Conservation (phyloP, 495 filamentous ascomycete genomes). For the Polyplosphaeria fusca region DNA sequence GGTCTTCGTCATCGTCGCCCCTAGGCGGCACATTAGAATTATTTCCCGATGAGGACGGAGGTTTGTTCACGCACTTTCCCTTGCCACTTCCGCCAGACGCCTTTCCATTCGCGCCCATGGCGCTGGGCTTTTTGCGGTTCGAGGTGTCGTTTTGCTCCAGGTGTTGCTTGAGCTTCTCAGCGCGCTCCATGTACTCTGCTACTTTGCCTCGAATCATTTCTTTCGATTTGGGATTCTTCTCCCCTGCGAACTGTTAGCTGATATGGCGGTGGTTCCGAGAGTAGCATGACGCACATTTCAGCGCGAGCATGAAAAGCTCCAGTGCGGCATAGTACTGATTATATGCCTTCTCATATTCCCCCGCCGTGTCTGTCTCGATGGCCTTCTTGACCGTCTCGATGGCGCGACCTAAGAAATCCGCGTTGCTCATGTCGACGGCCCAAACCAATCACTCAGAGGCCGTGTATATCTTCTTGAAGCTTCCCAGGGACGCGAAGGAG, state of each 20-base stretch:
- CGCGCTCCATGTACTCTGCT: constrained; percentile 95
- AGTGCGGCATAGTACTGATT: constrained; percentile 87
- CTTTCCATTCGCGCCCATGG: constrained; percentile 83
- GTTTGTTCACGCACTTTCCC: constrained; percentile 50
- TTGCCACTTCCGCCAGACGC: constrained; percentile 67
- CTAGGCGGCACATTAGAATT: constrained; percentile 9
- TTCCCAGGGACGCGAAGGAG: too few species aligned
- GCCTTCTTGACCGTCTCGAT: constrained; percentile 95
- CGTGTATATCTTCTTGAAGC: too few species aligned
- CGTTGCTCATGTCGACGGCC: constrained; percentile 74
- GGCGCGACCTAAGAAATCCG: constrained; percentile 91
- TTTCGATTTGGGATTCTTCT: constrained; percentile 94
- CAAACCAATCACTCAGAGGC: too few species aligned
- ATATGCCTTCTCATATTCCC: constrained; percentile 94
- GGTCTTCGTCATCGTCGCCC: constrained; percentile 61
- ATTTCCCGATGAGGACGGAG: not conserved
- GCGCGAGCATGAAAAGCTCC: constrained; percentile 91
- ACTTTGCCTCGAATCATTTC: constrained; percentile 93
- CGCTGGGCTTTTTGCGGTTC: constrained; percentile 67
- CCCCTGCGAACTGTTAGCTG: constrained; percentile 45
- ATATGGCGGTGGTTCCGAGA: not conserved
- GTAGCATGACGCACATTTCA: constrained; percentile 62
- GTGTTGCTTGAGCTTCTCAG: constrained; percentile 93
- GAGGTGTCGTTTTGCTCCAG: constrained; percentile 68
- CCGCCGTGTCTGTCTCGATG: constrained; percentile 92